A percentile compares a stretch with the other conserved stretches of the same genome.
Conservation (phyloP, 495 filamentous ascomycete genomes). For the Aspergillus carlsbadensis region DNA sequence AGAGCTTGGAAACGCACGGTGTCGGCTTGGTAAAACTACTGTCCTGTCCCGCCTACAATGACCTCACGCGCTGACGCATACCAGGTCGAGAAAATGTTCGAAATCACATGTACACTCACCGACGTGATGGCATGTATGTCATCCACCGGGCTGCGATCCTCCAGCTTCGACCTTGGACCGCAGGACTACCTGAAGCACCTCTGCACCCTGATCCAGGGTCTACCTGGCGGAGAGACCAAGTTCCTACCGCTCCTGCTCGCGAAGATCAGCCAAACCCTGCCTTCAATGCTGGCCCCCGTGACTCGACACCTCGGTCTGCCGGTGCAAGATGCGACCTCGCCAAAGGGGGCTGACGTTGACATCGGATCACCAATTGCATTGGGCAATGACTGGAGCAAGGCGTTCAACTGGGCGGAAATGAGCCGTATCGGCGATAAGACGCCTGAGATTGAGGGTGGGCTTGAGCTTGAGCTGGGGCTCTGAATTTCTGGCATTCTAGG, state of each 20-base stretch:
- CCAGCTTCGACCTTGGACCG: conserved; percentile 63
- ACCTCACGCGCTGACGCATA: background rate
- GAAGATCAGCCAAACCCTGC: conserved; percentile 67
- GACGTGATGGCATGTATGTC: conserved; percentile 70
- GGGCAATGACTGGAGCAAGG: background rate
- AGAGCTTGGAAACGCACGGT: conserved; percentile 66
- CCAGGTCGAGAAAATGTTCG: conserved; percentile 70
- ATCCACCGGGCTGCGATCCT: conserved; percentile 42
- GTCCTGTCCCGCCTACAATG: no score
- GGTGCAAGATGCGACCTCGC: background rate
- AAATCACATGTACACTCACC: conserved; percentile 68
- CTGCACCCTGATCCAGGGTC: conserved; percentile 59
- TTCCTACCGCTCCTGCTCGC: conserved; percentile 69
- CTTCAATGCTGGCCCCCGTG: conserved; percentile 55
- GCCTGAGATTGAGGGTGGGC: conserved; percentile 21
- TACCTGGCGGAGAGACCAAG: conserved; percentile 68
- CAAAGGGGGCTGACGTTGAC: background rate
- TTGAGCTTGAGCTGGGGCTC: background rate
- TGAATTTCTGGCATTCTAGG: no score
- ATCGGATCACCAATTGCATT: background rate
- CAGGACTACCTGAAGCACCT: conserved; percentile 72
- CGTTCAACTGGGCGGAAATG: conserved; percentile 26
- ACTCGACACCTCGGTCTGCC: conserved; percentile 24
- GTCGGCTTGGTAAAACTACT: conserved; percentile 58
- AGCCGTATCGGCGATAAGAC: conserved; percentile 23